phyloP scores from a whole-genome alignment of 2,329 filamentous ascomycete species.

The Falciphora oryzae region DNA sequence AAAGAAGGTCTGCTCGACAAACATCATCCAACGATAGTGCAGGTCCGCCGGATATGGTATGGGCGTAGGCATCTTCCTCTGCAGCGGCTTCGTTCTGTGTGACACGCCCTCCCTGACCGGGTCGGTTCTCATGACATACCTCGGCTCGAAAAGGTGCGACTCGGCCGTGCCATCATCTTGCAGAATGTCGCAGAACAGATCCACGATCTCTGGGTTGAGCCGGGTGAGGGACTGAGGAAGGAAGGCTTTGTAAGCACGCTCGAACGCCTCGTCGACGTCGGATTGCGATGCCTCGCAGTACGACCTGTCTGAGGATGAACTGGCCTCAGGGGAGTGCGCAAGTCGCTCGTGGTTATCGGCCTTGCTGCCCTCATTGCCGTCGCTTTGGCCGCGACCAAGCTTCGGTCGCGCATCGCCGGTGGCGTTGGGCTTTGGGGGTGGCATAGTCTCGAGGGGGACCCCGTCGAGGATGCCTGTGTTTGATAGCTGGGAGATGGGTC shows the following conservation, averaged over 20 bases:
- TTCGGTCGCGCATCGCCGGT: constrained; percentile 18
- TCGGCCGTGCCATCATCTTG: constrained; percentile 51
- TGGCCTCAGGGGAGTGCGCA: constrained; percentile 14
- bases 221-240: constrained; percentile 52
- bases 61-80: not conserved
- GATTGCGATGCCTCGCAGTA: constrained; percentile 17
- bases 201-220: constrained; percentile 49
- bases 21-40: constrained; percentile 43
- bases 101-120: constrained; percentile 7
- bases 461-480: constrained; percentile 27
- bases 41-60: constrained; percentile 7
- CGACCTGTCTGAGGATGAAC: constrained; percentile 18
- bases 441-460: constrained; percentile 28
- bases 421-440: constrained; percentile 19
- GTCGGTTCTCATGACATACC: constrained; percentile 22
- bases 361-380: constrained; percentile 16
- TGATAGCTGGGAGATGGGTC: constrained; percentile 29
- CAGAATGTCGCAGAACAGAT: constrained; percentile 56
- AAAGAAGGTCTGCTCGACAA: constrained; percentile 60
- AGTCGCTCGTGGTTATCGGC: constrained; percentile 17
- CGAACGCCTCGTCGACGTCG: constrained; percentile 16
- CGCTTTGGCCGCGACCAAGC: constrained; percentile 16
- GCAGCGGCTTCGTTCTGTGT: constrained; percentile 1
- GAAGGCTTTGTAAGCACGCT: constrained; percentile 26
- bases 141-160: constrained; percentile 39